Conservation (phyloP, 352 stramenopile genomes). For the Pythium periplocum region DNA sequence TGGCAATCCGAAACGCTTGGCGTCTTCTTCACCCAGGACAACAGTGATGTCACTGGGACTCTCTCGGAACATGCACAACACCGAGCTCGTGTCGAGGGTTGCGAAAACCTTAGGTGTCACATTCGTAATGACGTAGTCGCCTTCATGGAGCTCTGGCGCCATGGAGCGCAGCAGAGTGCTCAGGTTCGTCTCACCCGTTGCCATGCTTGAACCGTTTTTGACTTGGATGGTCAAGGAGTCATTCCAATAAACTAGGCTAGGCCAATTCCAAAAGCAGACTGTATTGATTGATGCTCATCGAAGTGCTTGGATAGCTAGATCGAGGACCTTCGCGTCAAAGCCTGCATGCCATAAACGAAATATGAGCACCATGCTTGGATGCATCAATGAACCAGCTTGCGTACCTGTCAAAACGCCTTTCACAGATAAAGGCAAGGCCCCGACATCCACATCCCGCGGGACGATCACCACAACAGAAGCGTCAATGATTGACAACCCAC, state of each 20-base stretch:
- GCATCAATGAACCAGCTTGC: background rate
- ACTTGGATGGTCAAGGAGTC: too few relatives aligned
- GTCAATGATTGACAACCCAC: slow-evolving; percentile 25
- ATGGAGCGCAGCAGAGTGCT: slow-evolving; percentile 11
- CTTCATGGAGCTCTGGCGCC: slow-evolving; percentile 7
- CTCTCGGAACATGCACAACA: slow-evolving; percentile 16
- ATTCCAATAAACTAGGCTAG: too few relatives aligned
- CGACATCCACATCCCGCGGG: slow-evolving; percentile 26
- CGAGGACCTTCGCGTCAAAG: slow-evolving; percentile 5
- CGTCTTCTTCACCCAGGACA: slow-evolving; percentile 2
- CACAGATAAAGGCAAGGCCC: slow-evolving; percentile 23
- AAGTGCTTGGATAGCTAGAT: slow-evolving; percentile 12
- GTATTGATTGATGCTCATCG: slow-evolving; percentile 5
- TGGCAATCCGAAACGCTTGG: slow-evolving; percentile 1
- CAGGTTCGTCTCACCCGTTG: slow-evolving; percentile 12
- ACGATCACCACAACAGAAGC: slow-evolving; percentile 29
- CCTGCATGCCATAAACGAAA: slow-evolving; percentile 2
- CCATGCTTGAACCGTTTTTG: background rate
- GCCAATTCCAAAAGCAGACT: background rate
- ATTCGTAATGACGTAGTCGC: slow-evolving; percentile 12
- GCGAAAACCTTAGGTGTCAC: slow-evolving; percentile 9
- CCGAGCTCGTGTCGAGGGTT: slow-evolving; percentile 3
- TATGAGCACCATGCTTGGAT: background rate
- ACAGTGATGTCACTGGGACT: slow-evolving; percentile 12
- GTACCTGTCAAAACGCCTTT: slow-evolving; percentile 32